Evolutionary conservation across 2,329 filamentous ascomycete species (phyloP), one percentile per base, ranked within the genome.

Genomic region (Penicillium sp.): DNA sequence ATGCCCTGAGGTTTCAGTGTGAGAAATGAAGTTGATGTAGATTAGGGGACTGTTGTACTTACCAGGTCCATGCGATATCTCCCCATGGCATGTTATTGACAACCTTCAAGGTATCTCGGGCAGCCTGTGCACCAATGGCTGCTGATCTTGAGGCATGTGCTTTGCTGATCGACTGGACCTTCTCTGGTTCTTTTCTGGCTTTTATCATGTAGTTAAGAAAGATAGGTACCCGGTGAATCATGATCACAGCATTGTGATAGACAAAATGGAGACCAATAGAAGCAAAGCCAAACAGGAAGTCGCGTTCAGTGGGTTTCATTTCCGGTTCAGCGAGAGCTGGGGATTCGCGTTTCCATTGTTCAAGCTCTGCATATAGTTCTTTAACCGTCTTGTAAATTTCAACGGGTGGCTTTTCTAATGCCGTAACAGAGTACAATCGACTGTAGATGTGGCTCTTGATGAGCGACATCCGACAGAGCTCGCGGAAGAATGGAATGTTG

Each of bases 171-270:
- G 91, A 89, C 62, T 87, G 83, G 0, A 61, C 45, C 39, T 65
- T 66, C 25, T 60, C 63, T 21, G 63, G 48, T 21, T 59, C 58
- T 19, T 61, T 48, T 92, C 81, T 4, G 90, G 91, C 72, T 91
- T 89, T 57, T 94, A 92, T 41, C 89, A 96, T 68, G 94, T 91
- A 53, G 27, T 93, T 92, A 70, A 96, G 90, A 66, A 96, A 90
- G 36, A 97, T 87, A 43, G 91, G 94, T 90, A 97, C 96, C 48
- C 93, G 90, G 74, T 97, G 93, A 62, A 97, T 96, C 1, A 94
- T 97, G 1, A 93, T 96, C 51, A 97, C 77, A 65, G 92, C 96
- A 75, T 97, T 97, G 79, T 97, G 96, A 75, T 97, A 97, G 4
- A 91, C 88, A 68, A 97, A 92, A 72, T 96, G 93, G 57, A 97